Conservation (phyloP, 208 protist genomes). For the Leishmania braziliensis region DNA sequence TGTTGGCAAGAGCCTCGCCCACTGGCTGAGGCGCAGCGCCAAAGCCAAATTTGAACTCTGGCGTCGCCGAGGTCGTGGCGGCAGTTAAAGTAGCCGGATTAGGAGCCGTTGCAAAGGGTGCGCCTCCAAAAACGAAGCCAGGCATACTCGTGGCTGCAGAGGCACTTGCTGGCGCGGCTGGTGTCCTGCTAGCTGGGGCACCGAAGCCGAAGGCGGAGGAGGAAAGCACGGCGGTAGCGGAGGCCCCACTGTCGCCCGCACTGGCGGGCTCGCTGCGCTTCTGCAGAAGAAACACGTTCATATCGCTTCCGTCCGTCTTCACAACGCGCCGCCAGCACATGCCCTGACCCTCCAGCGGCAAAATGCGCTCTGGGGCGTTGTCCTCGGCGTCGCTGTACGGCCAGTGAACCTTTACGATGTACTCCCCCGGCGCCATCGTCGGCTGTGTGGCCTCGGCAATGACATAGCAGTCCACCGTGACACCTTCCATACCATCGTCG, state of each 20-base stretch:
- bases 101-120: conserved; percentile 13
- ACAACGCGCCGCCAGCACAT: conserved; percentile 84
- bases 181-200: neutral
- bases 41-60: conserved; percentile 43
- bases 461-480: conserved; percentile 85
- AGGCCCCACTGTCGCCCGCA: neutral
- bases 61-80: conserved; percentile 12
- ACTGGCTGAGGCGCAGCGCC: conserved; percentile 6
- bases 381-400: conserved; percentile 88
- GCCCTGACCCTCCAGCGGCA: conserved; percentile 61
- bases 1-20: neutral
- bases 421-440: conserved; percentile 76
- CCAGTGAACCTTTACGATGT: conserved; percentile 87
- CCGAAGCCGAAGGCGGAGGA: conserved; percentile 49
- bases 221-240: conserved; percentile 10
- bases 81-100: conserved; percentile 6
- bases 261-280: conserved; percentile 22
- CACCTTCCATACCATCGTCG: conserved; percentile 73
- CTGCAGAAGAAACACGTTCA: conserved; percentile 80
- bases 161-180: neutral
- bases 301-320: conserved; percentile 65
- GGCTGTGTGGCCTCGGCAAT: conserved; percentile 72
- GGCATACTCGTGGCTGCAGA: neutral
- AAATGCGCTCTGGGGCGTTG: conserved; percentile 86
- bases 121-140: neutral